These are phyloP conservation scores for Globisporangium paddicum DNA, from an alignment of 352 stramenopile genomes.

Conservation along the genomic window DNA sequence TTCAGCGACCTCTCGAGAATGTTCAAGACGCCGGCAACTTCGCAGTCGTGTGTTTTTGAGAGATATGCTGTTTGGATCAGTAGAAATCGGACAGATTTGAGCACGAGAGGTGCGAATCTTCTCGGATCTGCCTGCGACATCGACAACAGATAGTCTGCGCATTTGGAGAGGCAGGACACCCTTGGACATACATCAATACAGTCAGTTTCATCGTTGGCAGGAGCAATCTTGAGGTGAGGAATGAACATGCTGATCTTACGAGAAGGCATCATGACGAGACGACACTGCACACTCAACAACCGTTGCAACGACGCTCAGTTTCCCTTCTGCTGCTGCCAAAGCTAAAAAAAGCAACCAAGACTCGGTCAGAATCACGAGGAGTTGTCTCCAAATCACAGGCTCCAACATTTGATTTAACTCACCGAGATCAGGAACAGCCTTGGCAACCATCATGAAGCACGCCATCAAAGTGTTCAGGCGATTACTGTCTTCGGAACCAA, in stretches of 20 bases:
- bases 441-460: constrained; percentile 58
- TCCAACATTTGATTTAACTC: constrained; percentile 2
- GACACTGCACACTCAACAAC: constrained; percentile 27
- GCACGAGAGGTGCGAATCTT: constrained; percentile 24
- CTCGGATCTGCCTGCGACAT: constrained; percentile 20
- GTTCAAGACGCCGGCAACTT: constrained; percentile 23
- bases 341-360: constrained; percentile 4
- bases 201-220: background rate
- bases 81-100: constrained; percentile 32
- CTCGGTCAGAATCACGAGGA: background rate
- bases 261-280: constrained; percentile 28
- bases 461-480: constrained; percentile 35
- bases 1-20: constrained; percentile 26
- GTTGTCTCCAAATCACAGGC: too few relatives aligned
- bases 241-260: constrained; percentile 22
- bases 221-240: background rate
- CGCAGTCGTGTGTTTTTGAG: constrained; percentile 23
- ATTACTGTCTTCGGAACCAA: constrained; percentile 21
- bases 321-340: background rate
- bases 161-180: constrained; percentile 36
- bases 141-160: constrained; percentile 30
- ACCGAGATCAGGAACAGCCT: constrained; percentile 43
- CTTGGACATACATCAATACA: constrained; percentile 1
- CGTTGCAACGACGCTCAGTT: constrained; percentile 20
- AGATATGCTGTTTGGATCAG: constrained; percentile 35